Percentiles rank a stretch among this genome's conserved stretches.
Evolutionary conservation across 208 protist genomes (phyloP).

Genomic region (Trichomonas gallinae): DNA sequence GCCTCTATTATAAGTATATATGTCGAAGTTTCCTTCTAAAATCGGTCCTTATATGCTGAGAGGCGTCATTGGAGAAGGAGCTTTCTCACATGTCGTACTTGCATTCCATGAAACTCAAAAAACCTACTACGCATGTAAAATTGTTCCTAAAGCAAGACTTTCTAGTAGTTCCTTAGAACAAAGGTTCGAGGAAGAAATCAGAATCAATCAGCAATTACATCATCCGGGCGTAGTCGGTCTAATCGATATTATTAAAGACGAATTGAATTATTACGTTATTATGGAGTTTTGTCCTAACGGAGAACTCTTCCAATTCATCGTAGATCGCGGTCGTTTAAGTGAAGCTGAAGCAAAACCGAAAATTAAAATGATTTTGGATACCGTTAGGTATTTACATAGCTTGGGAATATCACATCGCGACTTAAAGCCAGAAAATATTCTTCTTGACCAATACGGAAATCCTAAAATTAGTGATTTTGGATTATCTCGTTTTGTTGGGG

Average conservation of each 20-base stretch:
- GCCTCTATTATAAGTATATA: too few relatives aligned
- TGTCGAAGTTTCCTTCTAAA: not conserved
- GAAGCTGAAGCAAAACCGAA: not conserved
- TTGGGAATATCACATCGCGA: not conserved
- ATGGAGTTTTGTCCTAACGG: slow-evolving; percentile 2
- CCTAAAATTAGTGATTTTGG: not conserved
- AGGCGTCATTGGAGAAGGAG: not conserved
- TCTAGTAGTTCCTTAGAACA: not conserved
- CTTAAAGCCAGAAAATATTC: not conserved
- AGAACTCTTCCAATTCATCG: not conserved
- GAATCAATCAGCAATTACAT: not conserved
- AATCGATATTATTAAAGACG: not conserved
- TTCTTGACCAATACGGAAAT: not conserved
- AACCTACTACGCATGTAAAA: not conserved
- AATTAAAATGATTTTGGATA: not conserved
- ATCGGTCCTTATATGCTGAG: not conserved
- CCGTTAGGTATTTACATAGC: not conserved
- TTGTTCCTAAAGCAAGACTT: not conserved
- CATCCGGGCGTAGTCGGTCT: not conserved
- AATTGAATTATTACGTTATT: not conserved
- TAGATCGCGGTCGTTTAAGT: not conserved
- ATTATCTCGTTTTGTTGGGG: not conserved
- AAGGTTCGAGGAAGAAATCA: not conserved
- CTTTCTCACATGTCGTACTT: not conserved
- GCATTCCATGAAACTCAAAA: not conserved